Conservation (phyloP, 768 basidiomycete genomes). For the Aureoboletus auriporus region DNA sequence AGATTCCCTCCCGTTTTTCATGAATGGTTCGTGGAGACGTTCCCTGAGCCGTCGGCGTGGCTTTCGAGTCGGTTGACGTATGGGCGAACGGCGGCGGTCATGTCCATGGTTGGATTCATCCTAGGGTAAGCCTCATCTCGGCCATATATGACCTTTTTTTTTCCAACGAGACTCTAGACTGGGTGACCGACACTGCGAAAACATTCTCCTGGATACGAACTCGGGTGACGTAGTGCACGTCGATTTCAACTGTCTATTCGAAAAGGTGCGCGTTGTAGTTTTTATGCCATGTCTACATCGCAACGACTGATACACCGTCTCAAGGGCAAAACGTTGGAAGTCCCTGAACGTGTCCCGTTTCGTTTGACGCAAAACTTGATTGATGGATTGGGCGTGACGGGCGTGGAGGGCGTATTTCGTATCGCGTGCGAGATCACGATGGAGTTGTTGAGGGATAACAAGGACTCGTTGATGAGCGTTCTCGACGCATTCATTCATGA, state of each 20-base stretch:
- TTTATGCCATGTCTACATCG: too few species aligned
- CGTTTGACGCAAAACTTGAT: constrained; percentile 90
- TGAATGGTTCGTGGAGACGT: constrained; percentile 96
- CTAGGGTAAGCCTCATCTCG: constrained; percentile 56
- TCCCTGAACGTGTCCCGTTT: constrained; percentile 91
- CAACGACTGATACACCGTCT: too few species aligned
- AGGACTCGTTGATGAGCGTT: constrained; percentile 90
- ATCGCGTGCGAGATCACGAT: constrained; percentile 89
- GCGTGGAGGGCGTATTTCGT: constrained; percentile 92
- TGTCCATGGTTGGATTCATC: constrained; percentile 98
- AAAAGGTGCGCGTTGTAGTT: constrained; percentile 54
- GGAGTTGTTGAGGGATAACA: constrained; percentile 82
- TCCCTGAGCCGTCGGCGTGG: constrained; percentile 97
- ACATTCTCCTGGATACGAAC: constrained; percentile 86
- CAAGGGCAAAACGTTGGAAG: constrained; percentile 78
- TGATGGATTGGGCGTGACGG: constrained; percentile 89
- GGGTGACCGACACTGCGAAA: constrained; percentile 97
- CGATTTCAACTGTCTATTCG: constrained; percentile 97
- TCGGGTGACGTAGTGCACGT: constrained; percentile 93
- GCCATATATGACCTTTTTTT: too few species aligned
- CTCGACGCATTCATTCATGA: constrained; percentile 97
- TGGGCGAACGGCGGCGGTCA: constrained; percentile 88
- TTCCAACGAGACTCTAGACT: constrained; percentile 45
- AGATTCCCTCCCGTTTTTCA: constrained; percentile 88
- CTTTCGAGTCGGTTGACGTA: constrained; percentile 83